Percentiles rank a stretch among this genome's conserved stretches.
Conservation (phyloP, 2,329 filamentous ascomycete genomes). For the Trichoderma simmonsii region DNA sequence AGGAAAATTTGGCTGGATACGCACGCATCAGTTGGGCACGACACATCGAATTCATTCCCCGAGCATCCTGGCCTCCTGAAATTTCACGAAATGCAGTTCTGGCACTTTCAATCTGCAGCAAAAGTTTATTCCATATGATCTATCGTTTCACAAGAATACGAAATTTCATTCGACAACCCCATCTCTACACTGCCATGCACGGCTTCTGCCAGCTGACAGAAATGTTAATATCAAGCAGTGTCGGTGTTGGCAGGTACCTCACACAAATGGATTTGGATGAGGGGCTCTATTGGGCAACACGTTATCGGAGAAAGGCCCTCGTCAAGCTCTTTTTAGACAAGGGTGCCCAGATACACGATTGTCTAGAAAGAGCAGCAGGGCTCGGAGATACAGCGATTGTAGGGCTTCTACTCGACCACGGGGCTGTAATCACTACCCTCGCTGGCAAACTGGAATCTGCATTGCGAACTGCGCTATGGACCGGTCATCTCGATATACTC, state of each 20-base stretch:
- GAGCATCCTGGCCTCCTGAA: not conserved
- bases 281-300: not conserved
- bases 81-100: not conserved
- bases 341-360: not conserved
- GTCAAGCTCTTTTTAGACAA: not conserved
- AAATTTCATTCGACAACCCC: not conserved
- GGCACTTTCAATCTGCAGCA: not conserved
- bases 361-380: not conserved
- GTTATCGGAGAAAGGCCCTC: not conserved
- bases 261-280: not conserved
- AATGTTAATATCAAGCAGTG: not conserved
- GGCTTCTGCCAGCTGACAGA: not conserved
- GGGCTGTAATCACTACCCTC: not conserved
- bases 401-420: not conserved
- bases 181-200: not conserved
- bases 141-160: no score
- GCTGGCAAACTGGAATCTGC: not conserved
- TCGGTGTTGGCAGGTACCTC: not conserved
- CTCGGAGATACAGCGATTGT: not conserved
- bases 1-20: not conserved
- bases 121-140: not conserved
- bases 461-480: not conserved
- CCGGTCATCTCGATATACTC: not conserved
- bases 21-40: not conserved
- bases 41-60: not conserved